Percentiles rank a stretch among this genome's conserved stretches.
These are phyloP conservation scores for Colletotrichum costaricense DNA, from an alignment of 2,329 filamentous ascomycete species.

Conservation along the genomic window DNA sequence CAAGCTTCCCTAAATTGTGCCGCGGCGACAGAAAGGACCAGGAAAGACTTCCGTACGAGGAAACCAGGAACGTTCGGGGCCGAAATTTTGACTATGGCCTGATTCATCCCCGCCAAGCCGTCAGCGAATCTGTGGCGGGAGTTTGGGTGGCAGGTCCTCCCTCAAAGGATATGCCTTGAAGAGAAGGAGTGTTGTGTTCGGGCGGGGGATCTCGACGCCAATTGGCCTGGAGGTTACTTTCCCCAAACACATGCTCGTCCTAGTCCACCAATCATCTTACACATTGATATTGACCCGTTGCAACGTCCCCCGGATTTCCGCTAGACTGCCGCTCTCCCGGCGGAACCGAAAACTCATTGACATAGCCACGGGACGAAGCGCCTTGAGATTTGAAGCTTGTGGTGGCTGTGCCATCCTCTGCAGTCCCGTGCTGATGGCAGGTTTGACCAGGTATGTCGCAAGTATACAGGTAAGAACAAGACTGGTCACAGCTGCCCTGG, in stretches of 20 bases:
- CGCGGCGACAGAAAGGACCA: neutral
- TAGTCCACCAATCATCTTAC: slow-evolving; percentile 33
- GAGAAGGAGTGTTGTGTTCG: neutral
- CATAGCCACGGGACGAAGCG: neutral
- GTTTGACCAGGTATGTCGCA: neutral
- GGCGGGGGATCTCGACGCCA: neutral
- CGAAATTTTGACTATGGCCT: neutral
- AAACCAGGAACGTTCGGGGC: neutral
- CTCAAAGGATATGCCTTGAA: neutral
- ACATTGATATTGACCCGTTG: slow-evolving; percentile 1
- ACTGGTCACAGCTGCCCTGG: too few species aligned
- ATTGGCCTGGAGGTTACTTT: slow-evolving; percentile 4
- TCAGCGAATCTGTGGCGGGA: neutral
- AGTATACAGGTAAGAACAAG: too few species aligned
- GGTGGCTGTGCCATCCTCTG: neutral
- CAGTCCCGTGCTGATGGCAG: neutral
- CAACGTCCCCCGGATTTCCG: neutral
- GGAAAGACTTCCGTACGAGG: neutral
- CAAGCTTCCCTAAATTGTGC: neutral
- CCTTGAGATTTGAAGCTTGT: neutral
- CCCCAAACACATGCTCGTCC: neutral
- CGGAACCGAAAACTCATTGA: neutral
- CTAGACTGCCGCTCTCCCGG: neutral
- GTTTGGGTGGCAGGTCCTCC: neutral
- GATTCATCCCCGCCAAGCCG: slow-evolving; percentile 8